Base-by-base conservation (phyloP, 2,329 filamentous ascomycete species). In the Zalaria sp. region DNA sequence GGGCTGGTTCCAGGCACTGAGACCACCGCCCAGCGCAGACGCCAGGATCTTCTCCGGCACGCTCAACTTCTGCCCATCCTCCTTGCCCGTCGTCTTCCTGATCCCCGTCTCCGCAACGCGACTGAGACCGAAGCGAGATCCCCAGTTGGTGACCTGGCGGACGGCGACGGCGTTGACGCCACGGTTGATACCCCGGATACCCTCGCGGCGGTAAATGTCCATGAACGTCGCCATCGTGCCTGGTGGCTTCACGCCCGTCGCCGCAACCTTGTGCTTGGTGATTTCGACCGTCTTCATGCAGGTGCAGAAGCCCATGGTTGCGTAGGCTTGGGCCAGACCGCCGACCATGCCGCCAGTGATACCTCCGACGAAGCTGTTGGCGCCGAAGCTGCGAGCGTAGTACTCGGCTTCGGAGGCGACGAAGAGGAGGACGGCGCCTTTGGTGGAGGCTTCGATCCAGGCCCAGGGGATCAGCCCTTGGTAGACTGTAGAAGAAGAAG, bases 221-320 rank as follows among this genome's bases (percentile, higher is more conserved):
- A 89, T 91, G 67, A 98, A 98, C 45, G 91, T 96, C 54, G 79
- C 75, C 64, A 93, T 93, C 51, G 91, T 96, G 57, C 85, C 79
- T n/a, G 79, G 83, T 25, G 86, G 84, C 69, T 86, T 85, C 51
- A 81, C 77, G 54, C 91, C 91, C 35, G 78, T 52, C 29, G 85
- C 81, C 9, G 85, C 87, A 59, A 91, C 72, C 77, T 96, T 96
- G 74, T 91, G 83, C 71, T 95, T 93, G 60, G 91, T 98, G 68
- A 98, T 98, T 68, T 98, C 91, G 52, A 96, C 91, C 49, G 91
- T 98, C 80, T 98, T 98, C 91, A 98, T 98, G 77, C 91, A 98
- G 47, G 91, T 98, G 70, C 91, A 98, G 79, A 98, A 98, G 53
- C 91, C 91, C 89, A 98, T 98, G 63, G 91, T 98, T 51, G 91